Evolutionary conservation across 495 filamentous ascomycete species (phyloP).

Genomic region (Penicillium egyptiacum): DNA sequence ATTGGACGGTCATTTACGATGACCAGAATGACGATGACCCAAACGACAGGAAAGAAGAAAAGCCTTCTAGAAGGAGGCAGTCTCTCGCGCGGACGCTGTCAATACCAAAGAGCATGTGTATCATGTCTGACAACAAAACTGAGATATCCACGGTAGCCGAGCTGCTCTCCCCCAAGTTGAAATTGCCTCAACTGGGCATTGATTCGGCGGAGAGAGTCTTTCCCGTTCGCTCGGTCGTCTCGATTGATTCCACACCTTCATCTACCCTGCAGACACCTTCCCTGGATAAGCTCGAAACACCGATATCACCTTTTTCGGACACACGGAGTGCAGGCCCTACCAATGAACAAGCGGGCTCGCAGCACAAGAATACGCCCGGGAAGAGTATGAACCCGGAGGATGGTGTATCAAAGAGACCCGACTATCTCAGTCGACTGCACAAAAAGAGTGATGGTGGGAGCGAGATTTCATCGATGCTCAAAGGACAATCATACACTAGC

Average conservation of each 20-base stretch:
- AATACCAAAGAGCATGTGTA: conserved; percentile 25
- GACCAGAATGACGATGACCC: conserved; percentile 12
- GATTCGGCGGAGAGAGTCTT: conserved; percentile 28
- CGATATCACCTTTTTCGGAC: conserved; percentile 22
- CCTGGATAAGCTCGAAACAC: conserved; percentile 24
- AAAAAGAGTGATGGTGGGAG: not conserved
- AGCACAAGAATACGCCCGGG: not conserved
- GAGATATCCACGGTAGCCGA: conserved; percentile 23
- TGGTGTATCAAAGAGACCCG: not conserved
- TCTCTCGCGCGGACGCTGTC: conserved; percentile 15
- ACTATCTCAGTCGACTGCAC: conserved; percentile 11
- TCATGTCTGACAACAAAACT: conserved; percentile 26
- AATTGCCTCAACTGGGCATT: conserved; percentile 24
- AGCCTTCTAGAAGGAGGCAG: conserved; percentile 7
- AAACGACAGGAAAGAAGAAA: conserved; percentile 10
- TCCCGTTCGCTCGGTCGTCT: conserved; percentile 28
- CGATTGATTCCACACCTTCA: conserved; percentile 27
- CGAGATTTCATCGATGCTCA: conserved; percentile 1
- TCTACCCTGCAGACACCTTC: conserved; percentile 29
- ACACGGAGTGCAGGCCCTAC: not conserved
- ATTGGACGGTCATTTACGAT: conserved; percentile 25
- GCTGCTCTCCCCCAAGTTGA: conserved; percentile 19
- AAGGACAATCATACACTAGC: not conserved
- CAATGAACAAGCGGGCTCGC: conserved; percentile 1
- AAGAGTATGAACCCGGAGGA: not conserved